phyloP scores from a whole-genome alignment of 2,329 filamentous ascomycete genomes.

The Calonectria honghensis region DNA sequence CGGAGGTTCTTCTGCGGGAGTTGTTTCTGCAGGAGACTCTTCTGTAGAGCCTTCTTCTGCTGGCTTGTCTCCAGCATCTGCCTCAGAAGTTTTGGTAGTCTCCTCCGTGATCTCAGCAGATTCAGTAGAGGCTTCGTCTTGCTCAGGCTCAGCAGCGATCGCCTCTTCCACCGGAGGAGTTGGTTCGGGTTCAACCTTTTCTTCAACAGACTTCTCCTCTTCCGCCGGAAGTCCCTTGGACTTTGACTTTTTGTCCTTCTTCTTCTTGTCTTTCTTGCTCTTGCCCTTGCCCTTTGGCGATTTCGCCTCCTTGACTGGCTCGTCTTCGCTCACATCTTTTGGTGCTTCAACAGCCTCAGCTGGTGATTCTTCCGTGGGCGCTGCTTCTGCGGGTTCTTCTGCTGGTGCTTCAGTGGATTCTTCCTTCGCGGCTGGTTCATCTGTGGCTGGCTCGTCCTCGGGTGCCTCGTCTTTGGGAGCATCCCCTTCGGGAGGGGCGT shows the following conservation, averaged over 20 bases:
- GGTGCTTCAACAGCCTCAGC: not conserved
- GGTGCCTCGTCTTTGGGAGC: slow-evolving; percentile 20
- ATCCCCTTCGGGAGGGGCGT: slow-evolving; percentile 36
- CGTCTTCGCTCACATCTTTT: slow-evolving; percentile 25
- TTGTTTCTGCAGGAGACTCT: not conserved
- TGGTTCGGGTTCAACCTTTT: not conserved
- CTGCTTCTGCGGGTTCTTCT: slow-evolving; percentile 27
- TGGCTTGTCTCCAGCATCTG: slow-evolving; percentile 12
- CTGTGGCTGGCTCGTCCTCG: slow-evolving; percentile 20
- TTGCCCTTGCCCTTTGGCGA: slow-evolving; percentile 47
- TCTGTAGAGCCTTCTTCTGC: not conserved
- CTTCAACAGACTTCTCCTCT: slow-evolving; percentile 24
- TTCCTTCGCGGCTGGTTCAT: slow-evolving; percentile 33
- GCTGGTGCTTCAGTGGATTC: slow-evolving; percentile 33
- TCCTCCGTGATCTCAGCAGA: not conserved
- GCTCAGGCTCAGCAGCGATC: slow-evolving; percentile 8
- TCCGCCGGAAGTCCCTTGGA: slow-evolving; percentile 6
- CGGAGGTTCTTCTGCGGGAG: slow-evolving; percentile 2
- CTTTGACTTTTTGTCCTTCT: slow-evolving; percentile 70
- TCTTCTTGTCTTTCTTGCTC: slow-evolving; percentile 51
- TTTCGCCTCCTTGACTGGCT: slow-evolving; percentile 25
- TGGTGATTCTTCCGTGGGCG: slow-evolving; percentile 29
- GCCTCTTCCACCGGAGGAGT: slow-evolving; percentile 8
- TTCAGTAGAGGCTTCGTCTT: slow-evolving; percentile 5
- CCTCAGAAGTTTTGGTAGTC: not conserved